Percentiles rank a stretch among this genome's conserved stretches.
These are phyloP conservation scores for Leccinellum albellum DNA, from an alignment of 768 basidiomycete species.

Conservation along the genomic window DNA sequence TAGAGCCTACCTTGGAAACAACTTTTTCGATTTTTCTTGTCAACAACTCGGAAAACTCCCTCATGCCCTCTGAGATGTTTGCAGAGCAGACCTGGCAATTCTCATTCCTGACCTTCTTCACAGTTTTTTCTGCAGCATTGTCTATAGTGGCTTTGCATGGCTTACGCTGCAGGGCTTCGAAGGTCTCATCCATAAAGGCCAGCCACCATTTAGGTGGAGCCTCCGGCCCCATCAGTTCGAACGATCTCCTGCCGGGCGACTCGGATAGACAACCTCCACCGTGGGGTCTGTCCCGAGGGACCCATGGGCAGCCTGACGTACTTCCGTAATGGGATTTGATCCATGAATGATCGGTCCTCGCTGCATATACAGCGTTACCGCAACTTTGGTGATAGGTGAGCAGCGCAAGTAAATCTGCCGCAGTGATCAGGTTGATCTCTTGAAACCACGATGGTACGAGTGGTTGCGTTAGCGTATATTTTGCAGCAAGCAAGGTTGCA, in stretches of 20 bases:
- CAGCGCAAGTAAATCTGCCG: constrained; percentile 23
- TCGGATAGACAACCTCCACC: not conserved
- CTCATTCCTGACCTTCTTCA: not conserved
- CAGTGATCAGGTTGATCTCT: constrained; percentile 28
- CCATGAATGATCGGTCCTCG: constrained; percentile 7
- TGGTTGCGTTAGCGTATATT: constrained; percentile 23
- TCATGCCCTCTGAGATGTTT: constrained; percentile 8
- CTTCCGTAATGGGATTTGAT: constrained; percentile 11
- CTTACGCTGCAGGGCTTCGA: constrained; percentile 11
- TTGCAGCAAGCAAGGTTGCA: constrained; percentile 29
- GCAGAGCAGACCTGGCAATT: not conserved
- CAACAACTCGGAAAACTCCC: not conserved
- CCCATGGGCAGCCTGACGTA: not conserved
- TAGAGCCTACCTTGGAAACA: constrained; percentile 5
- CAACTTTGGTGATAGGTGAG: constrained; percentile 20
- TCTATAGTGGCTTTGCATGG: constrained; percentile 13
- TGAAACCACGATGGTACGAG: constrained; percentile 19
- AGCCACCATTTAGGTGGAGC: constrained; percentile 17
- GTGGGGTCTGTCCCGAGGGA: not conserved
- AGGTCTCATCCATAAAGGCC: constrained; percentile 14
- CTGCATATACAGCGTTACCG: constrained; percentile 4
- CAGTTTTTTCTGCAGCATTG: not conserved
- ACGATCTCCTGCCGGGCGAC: not conserved
- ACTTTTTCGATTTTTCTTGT: constrained; percentile 7
- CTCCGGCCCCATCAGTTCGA: not conserved